These are phyloP conservation scores for Citrus australasica DNA, from an alignment of 345 rosid genomes.

Conservation along the genomic window DNA sequence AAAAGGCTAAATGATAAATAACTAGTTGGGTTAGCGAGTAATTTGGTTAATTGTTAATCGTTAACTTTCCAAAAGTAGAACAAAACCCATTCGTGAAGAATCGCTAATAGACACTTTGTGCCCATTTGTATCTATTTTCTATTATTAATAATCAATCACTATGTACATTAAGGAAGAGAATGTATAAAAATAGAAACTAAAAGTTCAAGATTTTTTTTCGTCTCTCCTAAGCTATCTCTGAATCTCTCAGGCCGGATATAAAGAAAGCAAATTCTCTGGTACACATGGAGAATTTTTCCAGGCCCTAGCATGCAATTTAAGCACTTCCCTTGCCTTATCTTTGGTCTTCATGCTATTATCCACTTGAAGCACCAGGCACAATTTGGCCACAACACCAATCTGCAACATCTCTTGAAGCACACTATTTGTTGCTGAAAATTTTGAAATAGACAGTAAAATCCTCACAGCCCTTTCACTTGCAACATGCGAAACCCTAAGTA, in stretches of 20 bases:
- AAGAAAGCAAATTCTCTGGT: conserved; percentile 30
- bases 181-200: not conserved
- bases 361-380: conserved; percentile 64
- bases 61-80: not conserved
- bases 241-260: conserved; percentile 29
- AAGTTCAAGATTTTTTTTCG: not conserved
- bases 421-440: conserved; percentile 47
- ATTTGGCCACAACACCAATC: conserved; percentile 63
- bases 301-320: conserved; percentile 56
- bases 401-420: conserved; percentile 70
- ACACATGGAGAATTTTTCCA: conserved; percentile 72
- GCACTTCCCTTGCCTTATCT: conserved; percentile 60
- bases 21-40: not conserved
- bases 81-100: not conserved
- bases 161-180: not conserved
- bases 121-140: not conserved
- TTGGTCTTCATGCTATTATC: conserved; percentile 41
- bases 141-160: not conserved
- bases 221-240: not conserved
- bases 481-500: conserved; percentile 61
- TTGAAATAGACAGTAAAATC: conserved; percentile 55
- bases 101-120: not conserved
- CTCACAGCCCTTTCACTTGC: conserved; percentile 62
- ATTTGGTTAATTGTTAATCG: not conserved
- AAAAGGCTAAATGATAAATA: too few species aligned